Base-by-base conservation (phyloP, 805 yeast species). In the Candida ulmi region DNA sequence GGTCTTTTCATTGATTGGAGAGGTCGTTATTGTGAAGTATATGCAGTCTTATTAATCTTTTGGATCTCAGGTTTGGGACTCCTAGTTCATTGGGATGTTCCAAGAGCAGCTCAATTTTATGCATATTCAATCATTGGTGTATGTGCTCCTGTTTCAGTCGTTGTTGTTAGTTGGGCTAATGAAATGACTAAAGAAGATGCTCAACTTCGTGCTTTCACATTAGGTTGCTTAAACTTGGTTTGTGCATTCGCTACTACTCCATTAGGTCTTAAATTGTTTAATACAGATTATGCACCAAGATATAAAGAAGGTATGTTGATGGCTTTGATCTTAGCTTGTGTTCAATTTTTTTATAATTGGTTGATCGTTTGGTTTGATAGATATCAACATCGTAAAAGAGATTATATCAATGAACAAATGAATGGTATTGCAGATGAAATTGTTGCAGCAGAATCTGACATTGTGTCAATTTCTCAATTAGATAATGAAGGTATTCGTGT, bases 81-180 rank as follows among this genome's bases (percentile, higher is more conserved):
- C 4, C 17, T 36, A 16, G 30, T 24, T 8, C 24, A 18, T 5
- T 36, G 35, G 35, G 34, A 36, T 17, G 35, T 36, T 12, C 7
- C 30, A 15, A 36, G 23, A 25, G 39, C 30, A 6, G 30, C 26
- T 7, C 11, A 25, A n/a, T 36, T 36, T 15, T 23, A 16, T 16
- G 39, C 35, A 3, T 36, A 29, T 17, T 11, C 30, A 7, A 17
- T 30, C 18, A 17, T 12, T 24, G 39, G 35, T 30, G 33, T 36
- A 3, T 36, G 17, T 13, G 34, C 17, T 11, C 24, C 39, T 11
- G 19, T 25, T 9, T 30, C 35, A 2, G 16, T 17, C 3, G 13
- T 36, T 17, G 29, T 29, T 36, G 15, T n/a, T 11, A 12, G 24
- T n/a, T 36, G 39, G 39, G 34, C 34, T 4, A 36, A 36, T 30